Evolutionary conservation across 2,329 filamentous ascomycete genomes (phyloP).

Genomic region (Sporothrix schenckii): DNA sequence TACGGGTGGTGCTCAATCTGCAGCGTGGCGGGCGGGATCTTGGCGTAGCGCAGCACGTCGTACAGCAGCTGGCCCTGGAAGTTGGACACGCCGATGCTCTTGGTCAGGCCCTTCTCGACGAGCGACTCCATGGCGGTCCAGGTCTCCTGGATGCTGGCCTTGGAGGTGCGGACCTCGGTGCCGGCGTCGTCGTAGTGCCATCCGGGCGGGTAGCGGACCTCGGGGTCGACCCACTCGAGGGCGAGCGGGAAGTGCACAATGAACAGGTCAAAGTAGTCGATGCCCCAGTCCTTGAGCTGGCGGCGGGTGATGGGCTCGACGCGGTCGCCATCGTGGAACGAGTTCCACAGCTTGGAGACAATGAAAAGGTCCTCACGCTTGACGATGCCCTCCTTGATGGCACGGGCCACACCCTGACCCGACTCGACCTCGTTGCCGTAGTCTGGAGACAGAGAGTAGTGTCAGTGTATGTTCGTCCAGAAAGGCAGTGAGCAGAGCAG

Average conservation of each 20-base stretch:
- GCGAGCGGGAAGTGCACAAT: constrained; percentile 88
- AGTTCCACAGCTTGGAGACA: constrained; percentile 91
- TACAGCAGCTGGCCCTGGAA: constrained; percentile 78
- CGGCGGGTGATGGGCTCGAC: constrained; percentile 75
- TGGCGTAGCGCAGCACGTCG: constrained; percentile 77
- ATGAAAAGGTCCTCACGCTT: constrained; percentile 89
- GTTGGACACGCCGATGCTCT: constrained; percentile 80
- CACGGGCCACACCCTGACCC: constrained; percentile 74
- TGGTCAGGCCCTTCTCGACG: constrained; percentile 68
- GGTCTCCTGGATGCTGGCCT: constrained; percentile 76
- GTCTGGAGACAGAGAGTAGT: constrained; percentile 53
- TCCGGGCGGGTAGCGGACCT: constrained; percentile 76
- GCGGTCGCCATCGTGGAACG: constrained; percentile 79
- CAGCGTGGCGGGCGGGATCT: constrained; percentile 72
- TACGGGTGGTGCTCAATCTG: constrained; percentile 90
- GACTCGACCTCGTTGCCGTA: constrained; percentile 82
- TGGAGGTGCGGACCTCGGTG: constrained; percentile 63
- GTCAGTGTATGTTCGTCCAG: constrained; percentile 9
- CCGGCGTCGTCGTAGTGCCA: constrained; percentile 68
- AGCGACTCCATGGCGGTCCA: constrained; percentile 80
- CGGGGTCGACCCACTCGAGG: constrained; percentile 81
- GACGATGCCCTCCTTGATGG: constrained; percentile 78
- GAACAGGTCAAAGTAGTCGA: constrained; percentile 91
- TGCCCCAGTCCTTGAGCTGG: constrained; percentile 78
- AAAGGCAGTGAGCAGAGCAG: background rate